These are phyloP conservation scores for Botryotinia globosa DNA, from an alignment of 2,329 filamentous ascomycete species.

Conservation along the genomic window DNA sequence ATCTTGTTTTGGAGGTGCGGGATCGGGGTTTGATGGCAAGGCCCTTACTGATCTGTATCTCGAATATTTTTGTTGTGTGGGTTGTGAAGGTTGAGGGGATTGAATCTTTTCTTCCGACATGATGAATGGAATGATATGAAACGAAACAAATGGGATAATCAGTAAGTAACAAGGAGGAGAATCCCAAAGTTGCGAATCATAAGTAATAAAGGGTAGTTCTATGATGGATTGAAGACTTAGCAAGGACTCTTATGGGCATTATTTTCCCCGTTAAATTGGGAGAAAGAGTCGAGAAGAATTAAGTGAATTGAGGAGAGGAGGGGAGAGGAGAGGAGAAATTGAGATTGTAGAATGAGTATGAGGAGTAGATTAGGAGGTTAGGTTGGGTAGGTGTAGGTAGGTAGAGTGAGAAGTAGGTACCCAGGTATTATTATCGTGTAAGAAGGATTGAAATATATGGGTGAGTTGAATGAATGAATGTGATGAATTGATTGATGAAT, in stretches of 20 bases:
- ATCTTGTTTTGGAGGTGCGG: constrained; percentile 21
- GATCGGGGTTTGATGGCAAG: constrained; percentile 32
- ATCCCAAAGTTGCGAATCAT: background rate
- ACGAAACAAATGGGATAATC: background rate
- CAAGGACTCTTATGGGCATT: constrained; percentile 14
- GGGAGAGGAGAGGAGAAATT: background rate
- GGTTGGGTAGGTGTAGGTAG: no score
- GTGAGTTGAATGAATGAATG: background rate
- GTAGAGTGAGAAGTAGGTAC: background rate
- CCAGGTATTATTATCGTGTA: background rate
- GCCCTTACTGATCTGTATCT: constrained; percentile 57
- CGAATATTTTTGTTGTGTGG: constrained; percentile 47
- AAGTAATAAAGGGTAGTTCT: constrained; percentile 14
- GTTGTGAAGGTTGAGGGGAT: constrained; percentile 23
- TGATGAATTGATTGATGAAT: no score
- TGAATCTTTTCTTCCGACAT: constrained; percentile 30
- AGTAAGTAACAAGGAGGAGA: background rate
- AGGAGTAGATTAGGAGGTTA: no score
- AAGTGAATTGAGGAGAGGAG: background rate
- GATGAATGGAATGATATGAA: background rate
- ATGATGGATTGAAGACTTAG: constrained; percentile 7
- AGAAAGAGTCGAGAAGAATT: background rate
- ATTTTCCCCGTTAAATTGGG: background rate
- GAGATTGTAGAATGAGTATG: background rate
- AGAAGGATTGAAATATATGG: background rate